These are phyloP conservation scores for Xylariaceae sp. DNA, from an alignment of 2,329 filamentous ascomycete genomes.

Conservation along the genomic window DNA sequence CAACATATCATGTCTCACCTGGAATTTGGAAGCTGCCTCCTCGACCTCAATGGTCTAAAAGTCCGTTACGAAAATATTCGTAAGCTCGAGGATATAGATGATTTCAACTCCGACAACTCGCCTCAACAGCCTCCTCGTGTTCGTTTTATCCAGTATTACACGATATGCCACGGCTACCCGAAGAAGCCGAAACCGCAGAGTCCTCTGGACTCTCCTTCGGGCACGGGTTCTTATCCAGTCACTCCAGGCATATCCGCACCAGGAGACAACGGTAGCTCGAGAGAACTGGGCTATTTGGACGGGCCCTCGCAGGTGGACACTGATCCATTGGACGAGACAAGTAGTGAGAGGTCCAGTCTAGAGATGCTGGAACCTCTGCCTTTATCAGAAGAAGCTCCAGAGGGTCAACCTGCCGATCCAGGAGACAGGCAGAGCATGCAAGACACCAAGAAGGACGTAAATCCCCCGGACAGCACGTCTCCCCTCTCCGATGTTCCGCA, in stretches of 20 bases:
- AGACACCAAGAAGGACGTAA: not conserved
- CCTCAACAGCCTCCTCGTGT: slow-evolving; percentile 44
- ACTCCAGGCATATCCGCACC: slow-evolving; percentile 39
- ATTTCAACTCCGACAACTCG: slow-evolving; percentile 30
- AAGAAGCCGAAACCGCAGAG: slow-evolving; percentile 38
- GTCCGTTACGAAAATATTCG: slow-evolving; percentile 62
- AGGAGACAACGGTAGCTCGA: slow-evolving; percentile 17
- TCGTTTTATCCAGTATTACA: slow-evolving; percentile 86
- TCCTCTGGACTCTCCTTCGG: slow-evolving; percentile 9
- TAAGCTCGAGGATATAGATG: slow-evolving; percentile 63
- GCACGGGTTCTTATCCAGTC: slow-evolving; percentile 7
- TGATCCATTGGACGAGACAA: slow-evolving; percentile 2
- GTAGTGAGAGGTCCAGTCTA: slow-evolving; percentile 14
- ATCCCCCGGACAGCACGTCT: not conserved
- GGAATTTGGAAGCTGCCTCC: slow-evolving; percentile 74
- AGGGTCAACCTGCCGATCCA: not conserved
- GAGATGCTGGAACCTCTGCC: slow-evolving; percentile 20
- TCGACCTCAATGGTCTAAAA: slow-evolving; percentile 65
- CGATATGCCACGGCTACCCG: slow-evolving; percentile 66
- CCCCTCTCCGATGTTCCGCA: not conserved
- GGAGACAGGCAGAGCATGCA: not conserved
- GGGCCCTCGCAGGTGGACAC: slow-evolving; percentile 5
- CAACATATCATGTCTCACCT: slow-evolving; percentile 71
- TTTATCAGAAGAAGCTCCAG: slow-evolving; percentile 4
- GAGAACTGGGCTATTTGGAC: slow-evolving; percentile 8